A percentile compares a stretch with the other conserved stretches of the same genome.
phyloP scores from a whole-genome alignment of 2,329 filamentous ascomycete species.

The Torrubiellomyces zombiae region DNA sequence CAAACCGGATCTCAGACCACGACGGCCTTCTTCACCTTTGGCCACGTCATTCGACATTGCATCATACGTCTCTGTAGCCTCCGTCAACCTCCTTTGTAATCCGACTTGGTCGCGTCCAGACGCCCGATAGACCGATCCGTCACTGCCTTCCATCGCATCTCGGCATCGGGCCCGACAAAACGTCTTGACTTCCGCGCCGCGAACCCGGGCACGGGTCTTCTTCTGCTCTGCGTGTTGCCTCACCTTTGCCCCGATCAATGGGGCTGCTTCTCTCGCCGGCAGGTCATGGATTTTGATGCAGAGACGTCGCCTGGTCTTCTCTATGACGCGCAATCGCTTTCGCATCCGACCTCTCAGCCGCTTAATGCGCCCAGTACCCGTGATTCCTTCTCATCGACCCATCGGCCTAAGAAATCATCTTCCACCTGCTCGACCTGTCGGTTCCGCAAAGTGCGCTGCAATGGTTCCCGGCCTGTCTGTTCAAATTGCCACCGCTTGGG shows the following conservation, averaged over 20 bases:
- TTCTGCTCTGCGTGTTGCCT: neutral
- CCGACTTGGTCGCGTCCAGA: too few relatives aligned
- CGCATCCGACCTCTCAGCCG: neutral
- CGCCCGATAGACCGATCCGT: too few relatives aligned
- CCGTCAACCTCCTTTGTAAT: neutral
- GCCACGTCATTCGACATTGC: too few relatives aligned
- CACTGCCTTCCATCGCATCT: too few relatives aligned
- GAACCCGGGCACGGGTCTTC: constrained; percentile 1
- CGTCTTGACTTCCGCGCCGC: neutral
- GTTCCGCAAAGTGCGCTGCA: constrained; percentile 41
- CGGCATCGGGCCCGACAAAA: too few relatives aligned
- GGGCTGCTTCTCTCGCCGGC: neutral
- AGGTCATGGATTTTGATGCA: constrained; percentile 3
- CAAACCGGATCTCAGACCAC: too few relatives aligned
- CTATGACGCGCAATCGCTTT: constrained; percentile 1
- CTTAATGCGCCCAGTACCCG: neutral
- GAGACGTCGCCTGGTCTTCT: constrained; percentile 1
- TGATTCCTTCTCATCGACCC: constrained; percentile 8
- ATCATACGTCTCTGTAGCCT: too few relatives aligned
- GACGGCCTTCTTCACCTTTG: too few relatives aligned
- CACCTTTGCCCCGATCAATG: constrained; percentile 1
- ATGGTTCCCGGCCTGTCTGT: constrained; percentile 34
- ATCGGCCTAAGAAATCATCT: constrained; percentile 23
- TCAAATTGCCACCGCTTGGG: constrained; percentile 42
- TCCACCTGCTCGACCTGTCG: constrained; percentile 38